Conservation (phyloP, 257 asterid genomes). For the Solanum pennellii region DNA sequence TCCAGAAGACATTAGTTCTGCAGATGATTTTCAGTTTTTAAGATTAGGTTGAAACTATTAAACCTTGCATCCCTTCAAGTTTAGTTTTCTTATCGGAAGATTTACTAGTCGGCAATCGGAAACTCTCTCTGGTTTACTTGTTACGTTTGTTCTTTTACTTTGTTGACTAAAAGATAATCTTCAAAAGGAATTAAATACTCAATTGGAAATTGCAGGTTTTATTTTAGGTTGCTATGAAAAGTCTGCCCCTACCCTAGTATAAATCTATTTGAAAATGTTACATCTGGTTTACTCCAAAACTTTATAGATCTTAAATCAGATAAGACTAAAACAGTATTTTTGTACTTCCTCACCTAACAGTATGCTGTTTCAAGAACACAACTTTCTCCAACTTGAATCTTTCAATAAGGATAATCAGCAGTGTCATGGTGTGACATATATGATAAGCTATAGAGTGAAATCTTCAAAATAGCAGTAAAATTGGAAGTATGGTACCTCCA, state of each 20-base stretch:
- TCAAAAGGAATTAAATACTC: not conserved
- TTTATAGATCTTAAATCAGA: too few species aligned
- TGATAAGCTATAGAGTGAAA: not conserved
- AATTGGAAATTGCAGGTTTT: not conserved
- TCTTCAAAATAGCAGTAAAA: not conserved
- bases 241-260: not conserved
- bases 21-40: not conserved
- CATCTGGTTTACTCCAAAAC: not conserved
- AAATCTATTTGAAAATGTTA: too few species aligned
- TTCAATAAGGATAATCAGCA: not conserved
- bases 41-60: not conserved
- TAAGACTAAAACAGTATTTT: not conserved
- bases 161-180: not conserved
- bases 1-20: not conserved
- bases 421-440: not conserved
- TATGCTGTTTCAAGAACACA: not conserved
- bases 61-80: not conserved
- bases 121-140: not conserved
- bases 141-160: not conserved
- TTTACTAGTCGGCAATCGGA: not conserved
- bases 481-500: too few species aligned
- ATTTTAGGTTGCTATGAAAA: not conserved
- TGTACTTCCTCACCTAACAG: not conserved
- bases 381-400: not conserved
- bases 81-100: not conserved